A percentile compares a stretch with the other conserved stretches of the same genome.
Conservation (phyloP, 73 alveolate genomes). For the Paramecium caudatum region DNA sequence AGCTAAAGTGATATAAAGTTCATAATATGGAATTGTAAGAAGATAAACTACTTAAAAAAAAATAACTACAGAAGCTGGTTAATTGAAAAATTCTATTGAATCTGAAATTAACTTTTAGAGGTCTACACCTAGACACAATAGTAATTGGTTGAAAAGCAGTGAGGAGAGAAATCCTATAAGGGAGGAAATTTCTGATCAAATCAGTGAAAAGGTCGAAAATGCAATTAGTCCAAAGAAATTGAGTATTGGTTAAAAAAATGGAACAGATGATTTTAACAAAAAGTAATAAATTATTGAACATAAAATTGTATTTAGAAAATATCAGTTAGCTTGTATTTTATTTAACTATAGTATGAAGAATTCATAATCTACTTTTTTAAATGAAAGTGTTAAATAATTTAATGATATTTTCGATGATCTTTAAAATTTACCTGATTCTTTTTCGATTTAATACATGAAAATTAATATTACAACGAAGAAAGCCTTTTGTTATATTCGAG, state of each 20-base stretch:
- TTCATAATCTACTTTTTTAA: constrained; percentile 31
- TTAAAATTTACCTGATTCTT: neutral
- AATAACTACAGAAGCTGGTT: neutral
- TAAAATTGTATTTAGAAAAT: constrained; percentile 60
- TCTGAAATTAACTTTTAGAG: neutral
- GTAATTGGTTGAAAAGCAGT: neutral
- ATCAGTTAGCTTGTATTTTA: constrained; percentile 44
- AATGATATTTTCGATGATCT: constrained; percentile 33
- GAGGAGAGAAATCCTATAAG: constrained; percentile 10
- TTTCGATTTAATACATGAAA: constrained; percentile 43
- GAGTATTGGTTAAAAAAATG: neutral
- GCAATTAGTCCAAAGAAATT: neutral
- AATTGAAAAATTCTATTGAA: constrained; percentile 26
- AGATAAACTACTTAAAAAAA: constrained; percentile 15
- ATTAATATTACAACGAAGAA: constrained; percentile 24
- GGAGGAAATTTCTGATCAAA: constrained; percentile 18
- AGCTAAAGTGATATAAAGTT: constrained; percentile 25
- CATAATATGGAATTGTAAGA: neutral
- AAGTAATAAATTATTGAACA: constrained; percentile 51
- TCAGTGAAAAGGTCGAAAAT: neutral
- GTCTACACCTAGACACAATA: neutral
- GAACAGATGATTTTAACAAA: neutral
- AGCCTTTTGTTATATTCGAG: constrained; percentile 49
- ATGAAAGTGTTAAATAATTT: constrained; percentile 35
- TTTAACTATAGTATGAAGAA: constrained; percentile 29